A percentile compares a stretch with the other conserved stretches of the same genome.
phyloP scores from a whole-genome alignment of 1,139 yeast species.

The Kodamaea alishanica region DNA sequence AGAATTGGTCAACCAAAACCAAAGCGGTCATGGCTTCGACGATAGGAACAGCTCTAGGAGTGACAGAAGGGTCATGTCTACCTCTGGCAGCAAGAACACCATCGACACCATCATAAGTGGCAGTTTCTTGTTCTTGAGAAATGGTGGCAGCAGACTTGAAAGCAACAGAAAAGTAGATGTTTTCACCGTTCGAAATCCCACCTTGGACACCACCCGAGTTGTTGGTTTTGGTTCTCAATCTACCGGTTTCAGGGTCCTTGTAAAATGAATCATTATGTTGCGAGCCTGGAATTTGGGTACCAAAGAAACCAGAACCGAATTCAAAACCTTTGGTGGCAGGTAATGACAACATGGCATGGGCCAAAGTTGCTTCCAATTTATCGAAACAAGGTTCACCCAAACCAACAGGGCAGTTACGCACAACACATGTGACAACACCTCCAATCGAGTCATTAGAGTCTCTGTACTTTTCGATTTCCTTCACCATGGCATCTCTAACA shows the following conservation, averaged over 20 bases:
- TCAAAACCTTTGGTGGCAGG: slow-evolving; percentile 99
- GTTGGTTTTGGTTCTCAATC: slow-evolving; percentile 81
- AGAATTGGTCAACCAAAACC: slow-evolving; percentile 78
- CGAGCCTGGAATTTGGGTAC: slow-evolving; percentile 88
- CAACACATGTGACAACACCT: slow-evolving; percentile 96
- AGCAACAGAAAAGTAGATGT: slow-evolving; percentile 90
- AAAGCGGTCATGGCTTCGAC: slow-evolving; percentile 98
- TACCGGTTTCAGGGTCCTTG: slow-evolving; percentile 49
- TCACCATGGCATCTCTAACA: slow-evolving; percentile 75
- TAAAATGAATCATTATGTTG: slow-evolving; percentile 87
- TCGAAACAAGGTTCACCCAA: slow-evolving; percentile 98
- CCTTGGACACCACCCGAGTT: slow-evolving; percentile 98
- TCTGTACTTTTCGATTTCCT: slow-evolving; percentile 81
- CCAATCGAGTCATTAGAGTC: slow-evolving; percentile 92
- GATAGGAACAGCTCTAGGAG: slow-evolving; percentile 97
- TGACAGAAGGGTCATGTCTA: slow-evolving; percentile 97
- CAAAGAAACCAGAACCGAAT: slow-evolving; percentile 92
- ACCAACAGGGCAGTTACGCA: slow-evolving; percentile 89
- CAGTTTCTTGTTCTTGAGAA: slow-evolving; percentile 85
- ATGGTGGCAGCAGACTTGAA: slow-evolving; percentile 98
- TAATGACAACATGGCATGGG: slow-evolving; percentile 95
- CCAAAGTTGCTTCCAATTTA: slow-evolving; percentile 88
- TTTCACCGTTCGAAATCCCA: slow-evolving; percentile 94
- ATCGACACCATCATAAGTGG: slow-evolving; percentile 78
- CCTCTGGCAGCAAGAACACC: slow-evolving; percentile 95